A percentile compares a stretch with the other conserved stretches of the same genome.
These are phyloP conservation scores for Backusella tuberculispora DNA, from an alignment of 192 early-diverging fungal genomes.

Conservation along the genomic window DNA sequence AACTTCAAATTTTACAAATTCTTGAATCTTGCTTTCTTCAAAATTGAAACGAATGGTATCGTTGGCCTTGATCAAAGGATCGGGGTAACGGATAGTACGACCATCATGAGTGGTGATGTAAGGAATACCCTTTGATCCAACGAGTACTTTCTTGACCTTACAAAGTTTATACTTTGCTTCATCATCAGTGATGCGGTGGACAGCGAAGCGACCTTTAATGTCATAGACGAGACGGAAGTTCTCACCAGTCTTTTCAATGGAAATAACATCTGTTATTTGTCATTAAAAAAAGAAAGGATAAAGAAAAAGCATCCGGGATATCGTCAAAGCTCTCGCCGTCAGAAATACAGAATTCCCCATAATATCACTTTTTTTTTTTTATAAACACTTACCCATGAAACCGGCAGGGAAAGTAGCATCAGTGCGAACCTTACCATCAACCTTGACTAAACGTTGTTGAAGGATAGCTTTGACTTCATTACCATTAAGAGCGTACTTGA, in stretches of 20 bases:
- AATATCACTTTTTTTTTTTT: background rate
- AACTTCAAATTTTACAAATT: conserved; percentile 95
- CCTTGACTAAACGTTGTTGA: conserved; percentile 99
- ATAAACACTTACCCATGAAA: conserved; percentile 86
- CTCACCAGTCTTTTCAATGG: conserved; percentile 96
- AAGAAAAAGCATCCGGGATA: conserved; percentile 36
- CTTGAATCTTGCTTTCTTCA: conserved; percentile 89
- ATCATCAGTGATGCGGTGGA: conserved; percentile 98
- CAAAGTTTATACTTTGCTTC: conserved; percentile 99
- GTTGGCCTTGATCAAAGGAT: conserved; percentile 99
- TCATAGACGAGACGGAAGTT: conserved; percentile 99
- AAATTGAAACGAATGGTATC: conserved; percentile 98
- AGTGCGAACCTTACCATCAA: conserved; percentile 98
- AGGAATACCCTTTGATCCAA: conserved; percentile 95
- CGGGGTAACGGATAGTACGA: conserved; percentile 99
- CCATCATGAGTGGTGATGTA: conserved; percentile 99
- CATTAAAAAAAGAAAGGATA: conserved; percentile 14
- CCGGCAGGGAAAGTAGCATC: conserved; percentile 96
- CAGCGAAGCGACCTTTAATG: conserved; percentile 99
- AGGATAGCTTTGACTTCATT: conserved; percentile 96
- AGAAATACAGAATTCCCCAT: conserved; percentile 9
- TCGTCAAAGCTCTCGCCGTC: conserved; percentile 37
- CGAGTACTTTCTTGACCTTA: conserved; percentile 96
- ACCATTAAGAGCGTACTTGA: conserved; percentile 98
- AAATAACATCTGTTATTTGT: conserved; percentile 74